Evolutionary conservation across 768 basidiomycete genomes (phyloP).

Genomic region (Boletus barrowsii): DNA sequence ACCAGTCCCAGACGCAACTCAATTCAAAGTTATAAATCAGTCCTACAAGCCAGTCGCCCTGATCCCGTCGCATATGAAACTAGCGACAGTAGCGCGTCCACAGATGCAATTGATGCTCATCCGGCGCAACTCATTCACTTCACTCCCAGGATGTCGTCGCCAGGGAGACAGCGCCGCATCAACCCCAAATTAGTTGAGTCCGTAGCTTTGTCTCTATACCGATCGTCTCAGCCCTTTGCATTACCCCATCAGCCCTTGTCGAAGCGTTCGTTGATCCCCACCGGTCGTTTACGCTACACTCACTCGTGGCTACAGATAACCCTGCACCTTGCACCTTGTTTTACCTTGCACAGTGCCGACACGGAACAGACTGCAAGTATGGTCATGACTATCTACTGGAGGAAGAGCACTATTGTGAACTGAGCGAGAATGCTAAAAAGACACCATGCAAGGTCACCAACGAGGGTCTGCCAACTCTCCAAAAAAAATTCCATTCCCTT

Average conservation of each 20-base stretch:
- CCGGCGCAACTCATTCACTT: conserved; percentile 26
- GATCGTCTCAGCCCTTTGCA: conserved; percentile 17
- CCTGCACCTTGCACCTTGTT: conserved; percentile 68
- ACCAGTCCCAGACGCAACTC: conserved; percentile 19
- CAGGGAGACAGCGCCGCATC: conserved; percentile 39
- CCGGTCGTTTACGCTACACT: not conserved
- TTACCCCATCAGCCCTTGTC: conserved; percentile 46
- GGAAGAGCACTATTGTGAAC: conserved; percentile 50
- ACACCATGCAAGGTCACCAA: conserved; percentile 59
- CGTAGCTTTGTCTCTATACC: conserved; percentile 3
- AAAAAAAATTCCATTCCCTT: not conserved
- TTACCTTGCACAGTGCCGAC: conserved; percentile 61
- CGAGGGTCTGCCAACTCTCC: conserved; percentile 40
- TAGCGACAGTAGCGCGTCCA: conserved; percentile 43
- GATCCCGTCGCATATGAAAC: conserved; percentile 40
- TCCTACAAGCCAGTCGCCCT: conserved; percentile 23
- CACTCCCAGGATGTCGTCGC: conserved; percentile 29
- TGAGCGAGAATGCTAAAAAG: conserved; percentile 56
- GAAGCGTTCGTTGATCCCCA: conserved; percentile 48
- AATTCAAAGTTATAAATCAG: conserved; percentile 44
- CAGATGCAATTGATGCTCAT: conserved; percentile 40
- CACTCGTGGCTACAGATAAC: conserved; percentile 35
- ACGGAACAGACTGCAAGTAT: conserved; percentile 56
- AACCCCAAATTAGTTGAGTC: conserved; percentile 53
- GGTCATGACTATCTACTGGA: conserved; percentile 59